These are phyloP conservation scores for Leccinum pallidistipes DNA, from an alignment of 1,284 basidiomycete species.

Conservation along the genomic window DNA sequence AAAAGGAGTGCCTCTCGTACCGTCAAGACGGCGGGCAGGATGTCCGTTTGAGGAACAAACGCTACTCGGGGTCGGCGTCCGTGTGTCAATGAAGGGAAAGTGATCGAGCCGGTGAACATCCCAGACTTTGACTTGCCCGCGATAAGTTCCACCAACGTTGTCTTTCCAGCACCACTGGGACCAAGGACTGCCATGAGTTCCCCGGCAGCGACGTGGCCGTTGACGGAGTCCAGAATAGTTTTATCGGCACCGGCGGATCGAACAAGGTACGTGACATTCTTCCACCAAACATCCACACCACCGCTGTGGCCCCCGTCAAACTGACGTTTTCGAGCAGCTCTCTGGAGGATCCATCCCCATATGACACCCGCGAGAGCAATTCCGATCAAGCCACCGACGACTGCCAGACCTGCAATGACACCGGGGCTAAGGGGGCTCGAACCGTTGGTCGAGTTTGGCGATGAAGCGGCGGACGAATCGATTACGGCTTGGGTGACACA, in stretches of 20 bases:
- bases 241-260: slow-evolving; percentile 51
- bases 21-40: slow-evolving; percentile 77
- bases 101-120: slow-evolving; percentile 61
- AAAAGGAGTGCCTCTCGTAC: slow-evolving; percentile 84
- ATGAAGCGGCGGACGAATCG: slow-evolving; percentile 44
- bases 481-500: slow-evolving; percentile 81
- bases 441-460: slow-evolving; percentile 22
- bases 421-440: slow-evolving; percentile 62
- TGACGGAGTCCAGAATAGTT: slow-evolving; percentile 69
- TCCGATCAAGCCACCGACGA: slow-evolving; percentile 67
- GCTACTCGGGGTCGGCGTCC: slow-evolving; percentile 55
- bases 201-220: slow-evolving; percentile 70
- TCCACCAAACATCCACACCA: slow-evolving; percentile 70
- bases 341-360: slow-evolving; percentile 62
- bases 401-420: slow-evolving; percentile 85
- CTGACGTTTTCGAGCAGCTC: slow-evolving; percentile 53
- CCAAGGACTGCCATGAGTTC: slow-evolving; percentile 87
- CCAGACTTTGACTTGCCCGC: slow-evolving; percentile 78
- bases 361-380: slow-evolving; percentile 56
- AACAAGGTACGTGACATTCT: slow-evolving; percentile 66
- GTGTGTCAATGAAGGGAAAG: slow-evolving; percentile 45
- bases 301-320: slow-evolving; percentile 40
- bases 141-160: slow-evolving; percentile 82
- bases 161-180: slow-evolving; percentile 86
- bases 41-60: slow-evolving; percentile 86